Conservation (phyloP, 441 rosid genomes). For the Populus hybrid region DNA sequence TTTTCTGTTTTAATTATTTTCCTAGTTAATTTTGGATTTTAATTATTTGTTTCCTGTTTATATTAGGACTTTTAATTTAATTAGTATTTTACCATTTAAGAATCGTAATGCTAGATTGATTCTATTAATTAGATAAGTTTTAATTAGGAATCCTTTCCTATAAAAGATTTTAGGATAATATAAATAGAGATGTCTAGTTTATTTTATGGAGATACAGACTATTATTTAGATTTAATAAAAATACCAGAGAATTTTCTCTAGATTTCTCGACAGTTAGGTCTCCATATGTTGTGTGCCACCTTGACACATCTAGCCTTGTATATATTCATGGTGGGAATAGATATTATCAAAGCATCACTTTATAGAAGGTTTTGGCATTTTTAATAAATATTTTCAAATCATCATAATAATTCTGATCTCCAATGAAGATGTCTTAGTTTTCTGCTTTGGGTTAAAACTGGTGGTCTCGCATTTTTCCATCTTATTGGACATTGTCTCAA, state of each 20-base stretch:
- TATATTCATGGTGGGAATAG: neutral
- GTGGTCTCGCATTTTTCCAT: constrained; percentile 5
- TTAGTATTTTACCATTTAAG: neutral
- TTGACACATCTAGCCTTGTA: neutral
- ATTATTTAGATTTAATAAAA: too few relatives aligned
- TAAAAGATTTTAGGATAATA: too few relatives aligned
- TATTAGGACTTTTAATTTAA: neutral
- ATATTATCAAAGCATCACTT: constrained; percentile 6
- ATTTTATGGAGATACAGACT: too few relatives aligned
- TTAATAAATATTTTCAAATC: neutral
- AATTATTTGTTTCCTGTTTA: neutral
- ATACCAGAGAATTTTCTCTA: too few relatives aligned
- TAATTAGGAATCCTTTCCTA: too few relatives aligned
- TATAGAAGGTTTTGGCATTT: neutral
- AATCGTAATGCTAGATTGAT: neutral
- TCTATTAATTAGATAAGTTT: too few relatives aligned
- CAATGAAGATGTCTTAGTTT: constrained; percentile 6
- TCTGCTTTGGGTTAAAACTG: constrained; percentile 10
- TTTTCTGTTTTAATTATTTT: too few relatives aligned
- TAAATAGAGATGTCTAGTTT: too few relatives aligned
- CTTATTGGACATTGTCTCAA: neutral
- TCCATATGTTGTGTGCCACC: neutral
- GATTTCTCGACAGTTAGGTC: neutral
- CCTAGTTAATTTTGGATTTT: neutral
- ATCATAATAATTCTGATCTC: constrained; percentile 6